Evolutionary conservation across 495 filamentous ascomycete species (phyloP), one percentile per base, ranked within the genome.

Genomic region (Trichoderma virens): DNA sequence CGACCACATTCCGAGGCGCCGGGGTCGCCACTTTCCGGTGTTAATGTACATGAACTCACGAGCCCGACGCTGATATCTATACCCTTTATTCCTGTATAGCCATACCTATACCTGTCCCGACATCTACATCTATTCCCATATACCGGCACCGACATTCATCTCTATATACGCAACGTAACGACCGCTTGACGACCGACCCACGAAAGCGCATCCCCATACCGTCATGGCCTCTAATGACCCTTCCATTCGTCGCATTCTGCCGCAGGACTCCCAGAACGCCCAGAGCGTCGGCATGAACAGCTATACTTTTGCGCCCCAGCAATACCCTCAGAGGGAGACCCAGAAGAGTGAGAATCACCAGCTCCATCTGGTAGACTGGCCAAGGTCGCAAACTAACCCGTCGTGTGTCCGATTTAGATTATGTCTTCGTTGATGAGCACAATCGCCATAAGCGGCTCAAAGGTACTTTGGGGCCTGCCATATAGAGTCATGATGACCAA

Each of bases 341-440:
- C 86, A 88, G 71, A 88, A 87, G 69, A 88, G 86, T 88, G 73
- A 74, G 85, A 67, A 32, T 23, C 47, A 16, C 39, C 61, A 59
- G 61, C 64, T 64, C 30, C 43, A 56, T 59, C 59, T 62, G 2
- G 20, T 23, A n/a, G 18, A 8, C 20, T 47, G 18, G 38, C 9
- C n/a, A n/a, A 25, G 61, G 27, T 11, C 30, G 62, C 51, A 28
- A 20, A 11, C 60, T 60, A 13, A 31, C 30, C 56, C 62, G 28
- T 67, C 70, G 34, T 70, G n/a, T 74, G 65, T 70, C 68, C 7
- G 34, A 39, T 14, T 65, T 67, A 97, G 93, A 97, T 71, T 98
- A 97, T 89, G 94, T 99, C 59, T 99, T 99, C 70, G 94, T 99
- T 61, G 95, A 99, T 74, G 94, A 99, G 76, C 93, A 99, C 73